A percentile compares a stretch with the other conserved stretches of the same genome.
Conservation (phyloP, 495 filamentous ascomycete species). For the Diplogelasinospora grovesii region DNA sequence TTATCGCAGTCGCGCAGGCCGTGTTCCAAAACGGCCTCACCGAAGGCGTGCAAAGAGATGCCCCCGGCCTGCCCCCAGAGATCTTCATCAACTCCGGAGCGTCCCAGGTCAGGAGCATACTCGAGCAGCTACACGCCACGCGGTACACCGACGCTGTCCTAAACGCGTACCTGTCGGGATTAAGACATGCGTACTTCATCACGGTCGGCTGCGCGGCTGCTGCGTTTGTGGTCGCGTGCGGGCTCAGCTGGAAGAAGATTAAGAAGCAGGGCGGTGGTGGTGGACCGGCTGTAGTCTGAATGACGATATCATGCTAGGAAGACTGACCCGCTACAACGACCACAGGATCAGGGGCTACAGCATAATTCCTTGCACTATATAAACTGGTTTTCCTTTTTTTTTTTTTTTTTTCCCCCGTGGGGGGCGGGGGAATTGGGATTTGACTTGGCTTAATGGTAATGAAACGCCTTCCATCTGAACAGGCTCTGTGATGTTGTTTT, state of each 20-base stretch:
- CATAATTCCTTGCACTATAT: too few relatives aligned
- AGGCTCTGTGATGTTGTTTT: too few relatives aligned
- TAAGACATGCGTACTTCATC: constrained; percentile 40
- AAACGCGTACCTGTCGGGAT: constrained; percentile 36
- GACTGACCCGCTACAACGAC: too few relatives aligned
- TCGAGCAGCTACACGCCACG: constrained; percentile 21
- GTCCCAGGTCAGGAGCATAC: constrained; percentile 31
- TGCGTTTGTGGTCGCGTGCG: constrained; percentile 33
- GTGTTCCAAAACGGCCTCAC: constrained; percentile 59
- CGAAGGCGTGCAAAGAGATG: constrained; percentile 17
- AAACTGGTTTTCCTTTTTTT: too few relatives aligned
- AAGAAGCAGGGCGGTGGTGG: constrained; percentile 25
- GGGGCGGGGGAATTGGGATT: too few relatives aligned
- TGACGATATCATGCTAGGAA: too few relatives aligned
- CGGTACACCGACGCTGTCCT: constrained; percentile 27
- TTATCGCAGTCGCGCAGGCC: constrained; percentile 58
- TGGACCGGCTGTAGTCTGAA: too few relatives aligned
- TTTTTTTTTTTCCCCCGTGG: too few relatives aligned
- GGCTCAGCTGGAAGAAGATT: constrained; percentile 42
- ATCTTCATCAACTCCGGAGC: constrained; percentile 41
- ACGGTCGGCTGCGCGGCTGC: constrained; percentile 31
- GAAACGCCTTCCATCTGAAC: too few relatives aligned
- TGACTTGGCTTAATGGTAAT: too few relatives aligned
- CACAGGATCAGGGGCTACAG: too few relatives aligned
- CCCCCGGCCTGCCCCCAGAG: constrained; percentile 25